Evolutionary conservation across 2,329 filamentous ascomycete species (phyloP).

Genomic region (Colletotrichum sp.): DNA sequence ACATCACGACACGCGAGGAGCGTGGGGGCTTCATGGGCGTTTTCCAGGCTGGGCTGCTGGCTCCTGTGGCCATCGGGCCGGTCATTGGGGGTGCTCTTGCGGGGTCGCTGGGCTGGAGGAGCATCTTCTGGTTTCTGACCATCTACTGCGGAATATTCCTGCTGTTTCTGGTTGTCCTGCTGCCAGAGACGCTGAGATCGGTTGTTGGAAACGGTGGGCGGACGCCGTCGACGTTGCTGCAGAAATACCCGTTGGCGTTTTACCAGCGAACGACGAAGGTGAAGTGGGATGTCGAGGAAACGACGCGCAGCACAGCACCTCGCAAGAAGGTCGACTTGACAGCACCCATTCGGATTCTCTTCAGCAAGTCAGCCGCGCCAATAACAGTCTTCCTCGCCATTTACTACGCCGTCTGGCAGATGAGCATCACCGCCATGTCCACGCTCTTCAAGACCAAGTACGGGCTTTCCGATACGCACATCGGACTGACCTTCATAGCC

Average conservation of each 20-base stretch:
- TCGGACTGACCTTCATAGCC: constrained; percentile 57
- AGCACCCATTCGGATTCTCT: constrained; percentile 51
- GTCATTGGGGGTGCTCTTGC: constrained; percentile 57
- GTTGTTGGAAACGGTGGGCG: constrained; percentile 47
- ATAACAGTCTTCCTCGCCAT: constrained; percentile 53
- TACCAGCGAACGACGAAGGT: constrained; percentile 36
- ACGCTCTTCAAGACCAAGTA: constrained; percentile 50
- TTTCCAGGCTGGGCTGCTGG: constrained; percentile 38
- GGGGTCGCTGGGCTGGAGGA: constrained; percentile 55
- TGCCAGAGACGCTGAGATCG: constrained; percentile 50
- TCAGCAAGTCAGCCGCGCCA: constrained; percentile 44
- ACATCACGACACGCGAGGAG: constrained; percentile 61
- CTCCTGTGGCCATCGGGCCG: constrained; percentile 46
- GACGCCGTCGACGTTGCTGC: constrained; percentile 22
- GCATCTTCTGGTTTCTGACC: constrained; percentile 60
- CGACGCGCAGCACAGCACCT: too few species aligned
- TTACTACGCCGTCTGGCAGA: constrained; percentile 60
- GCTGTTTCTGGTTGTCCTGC: constrained; percentile 41
- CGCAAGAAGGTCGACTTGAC: constrained; percentile 45
- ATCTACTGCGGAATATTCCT: constrained; percentile 44
- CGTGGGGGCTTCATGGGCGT: constrained; percentile 60
- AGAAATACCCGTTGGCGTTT: constrained; percentile 32
- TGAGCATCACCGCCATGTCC: constrained; percentile 59
- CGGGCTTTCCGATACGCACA: constrained; percentile 45
- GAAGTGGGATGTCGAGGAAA: constrained; percentile 6